Conservation (phyloP, 2,329 filamentous ascomycete species). For the Phyllachora maydis region DNA sequence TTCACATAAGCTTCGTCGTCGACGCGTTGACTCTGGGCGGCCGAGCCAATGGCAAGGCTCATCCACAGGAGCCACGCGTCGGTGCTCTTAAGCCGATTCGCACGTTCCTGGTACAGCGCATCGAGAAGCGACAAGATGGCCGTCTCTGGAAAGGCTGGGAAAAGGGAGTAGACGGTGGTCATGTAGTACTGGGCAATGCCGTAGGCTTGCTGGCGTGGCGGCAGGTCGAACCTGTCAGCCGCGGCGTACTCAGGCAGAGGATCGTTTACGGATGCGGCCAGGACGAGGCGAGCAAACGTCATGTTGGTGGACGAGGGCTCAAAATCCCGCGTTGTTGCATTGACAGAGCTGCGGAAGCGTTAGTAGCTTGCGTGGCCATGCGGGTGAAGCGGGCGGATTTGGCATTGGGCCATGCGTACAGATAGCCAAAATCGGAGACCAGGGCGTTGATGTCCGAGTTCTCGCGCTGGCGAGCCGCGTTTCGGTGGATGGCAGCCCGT, state of each 20-base stretch:
- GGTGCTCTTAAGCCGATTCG: slow-evolving; percentile 32
- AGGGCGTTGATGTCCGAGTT: slow-evolving; percentile 78
- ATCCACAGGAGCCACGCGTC: slow-evolving; percentile 80
- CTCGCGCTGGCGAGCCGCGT: slow-evolving; percentile 45
- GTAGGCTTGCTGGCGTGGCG: slow-evolving; percentile 46
- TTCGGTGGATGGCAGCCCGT: slow-evolving; percentile 40
- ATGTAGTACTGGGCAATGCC: slow-evolving; percentile 68
- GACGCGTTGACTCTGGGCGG: slow-evolving; percentile 48
- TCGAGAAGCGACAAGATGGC: slow-evolving; percentile 60
- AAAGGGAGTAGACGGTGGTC: slow-evolving; percentile 56
- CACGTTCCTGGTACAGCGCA: slow-evolving; percentile 48
- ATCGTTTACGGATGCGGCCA: slow-evolving; percentile 65
- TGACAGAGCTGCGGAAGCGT: slow-evolving; percentile 47
- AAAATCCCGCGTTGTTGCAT: slow-evolving; percentile 86
- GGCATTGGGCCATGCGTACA: slow-evolving; percentile 29
- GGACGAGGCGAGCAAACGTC: slow-evolving; percentile 75
- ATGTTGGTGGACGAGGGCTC: slow-evolving; percentile 74
- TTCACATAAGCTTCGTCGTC: slow-evolving; percentile 41
- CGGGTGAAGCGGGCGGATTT: slow-evolving; percentile 1
- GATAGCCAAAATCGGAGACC: slow-evolving; percentile 80
- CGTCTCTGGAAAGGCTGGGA: slow-evolving; percentile 69
- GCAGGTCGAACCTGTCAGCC: slow-evolving; percentile 35
- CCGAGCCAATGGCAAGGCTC: slow-evolving; percentile 68
- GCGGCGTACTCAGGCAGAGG: slow-evolving; percentile 35
- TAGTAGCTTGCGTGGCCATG: slow-evolving; percentile 6